Evolutionary conservation across 768 basidiomycete genomes (phyloP).

Genomic region (Boletus subcaerulescens): DNA sequence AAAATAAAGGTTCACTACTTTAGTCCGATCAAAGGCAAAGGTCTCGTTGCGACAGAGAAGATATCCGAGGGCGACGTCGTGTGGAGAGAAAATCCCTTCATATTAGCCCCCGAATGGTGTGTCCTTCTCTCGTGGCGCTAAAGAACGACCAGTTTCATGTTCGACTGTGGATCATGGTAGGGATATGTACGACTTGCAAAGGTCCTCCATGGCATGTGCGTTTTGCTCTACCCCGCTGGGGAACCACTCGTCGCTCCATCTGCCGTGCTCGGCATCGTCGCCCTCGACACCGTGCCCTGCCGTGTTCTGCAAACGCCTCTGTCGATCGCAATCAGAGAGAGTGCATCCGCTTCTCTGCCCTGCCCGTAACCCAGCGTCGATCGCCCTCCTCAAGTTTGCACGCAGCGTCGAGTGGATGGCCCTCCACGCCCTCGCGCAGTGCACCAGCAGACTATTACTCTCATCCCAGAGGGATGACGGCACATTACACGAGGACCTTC

Average conservation of each 20-base stretch:
- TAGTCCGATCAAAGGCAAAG: conserved; percentile 73
- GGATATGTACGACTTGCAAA: conserved; percentile 75
- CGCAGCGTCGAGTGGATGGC: conserved; percentile 63
- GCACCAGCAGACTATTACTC: conserved; percentile 61
- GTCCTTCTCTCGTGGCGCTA: conserved; percentile 14
- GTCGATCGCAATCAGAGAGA: conserved; percentile 59
- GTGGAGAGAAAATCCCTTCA: conserved; percentile 84
- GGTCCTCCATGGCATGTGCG: conserved; percentile 57
- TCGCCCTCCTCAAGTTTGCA: conserved; percentile 58
- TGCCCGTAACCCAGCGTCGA: conserved; percentile 66
- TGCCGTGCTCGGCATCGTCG: conserved; percentile 51
- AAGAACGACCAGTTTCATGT: background rate
- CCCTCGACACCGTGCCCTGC: conserved; percentile 49
- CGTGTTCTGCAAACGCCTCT: conserved; percentile 80
- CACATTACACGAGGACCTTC: conserved; percentile 43
- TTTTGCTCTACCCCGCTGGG: conserved; percentile 69
- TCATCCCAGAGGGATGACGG: conserved; percentile 46
- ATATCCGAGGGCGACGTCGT: conserved; percentile 71
- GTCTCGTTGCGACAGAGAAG: conserved; percentile 66
- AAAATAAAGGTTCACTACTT: conserved; percentile 70
- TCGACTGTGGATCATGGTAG: conserved; percentile 36
- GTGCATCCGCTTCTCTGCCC: conserved; percentile 74
- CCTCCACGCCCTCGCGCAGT: conserved; percentile 68
- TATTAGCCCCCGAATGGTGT: conserved; percentile 80
- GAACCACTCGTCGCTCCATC: conserved; percentile 41